A percentile compares a stretch with the other conserved stretches of the same genome.
Evolutionary conservation across 345 rosid species (phyloP).

Genomic region (Brassica incana): DNA sequence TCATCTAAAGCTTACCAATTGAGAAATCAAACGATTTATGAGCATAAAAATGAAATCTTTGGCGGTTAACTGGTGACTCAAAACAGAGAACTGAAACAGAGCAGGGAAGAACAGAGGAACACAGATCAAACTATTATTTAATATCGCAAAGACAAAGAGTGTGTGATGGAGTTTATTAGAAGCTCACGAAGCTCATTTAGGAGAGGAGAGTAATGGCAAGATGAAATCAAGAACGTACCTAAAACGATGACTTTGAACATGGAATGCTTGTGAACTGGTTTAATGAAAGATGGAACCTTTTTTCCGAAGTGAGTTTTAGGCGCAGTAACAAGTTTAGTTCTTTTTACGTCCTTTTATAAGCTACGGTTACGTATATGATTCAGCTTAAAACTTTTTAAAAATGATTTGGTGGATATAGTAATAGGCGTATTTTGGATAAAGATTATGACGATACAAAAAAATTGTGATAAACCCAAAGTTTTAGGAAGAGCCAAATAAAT

Average conservation of each 20-base stretch:
- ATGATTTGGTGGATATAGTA: neutral
- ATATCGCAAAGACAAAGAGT: neutral
- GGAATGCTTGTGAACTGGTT: conserved; percentile 28
- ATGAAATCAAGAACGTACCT: conserved; percentile 16
- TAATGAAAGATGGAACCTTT: neutral
- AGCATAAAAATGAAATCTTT: neutral
- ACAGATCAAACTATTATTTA: neutral
- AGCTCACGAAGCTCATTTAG: neutral
- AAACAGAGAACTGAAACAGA: neutral
- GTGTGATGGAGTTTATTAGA: neutral
- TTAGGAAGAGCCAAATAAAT: neutral
- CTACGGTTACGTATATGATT: conserved; percentile 11
- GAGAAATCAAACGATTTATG: neutral
- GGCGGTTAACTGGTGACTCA: neutral
- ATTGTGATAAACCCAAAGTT: neutral
- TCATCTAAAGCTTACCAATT: neutral
- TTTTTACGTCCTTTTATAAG: conserved; percentile 6
- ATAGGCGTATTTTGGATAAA: neutral
- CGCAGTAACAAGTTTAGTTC: neutral
- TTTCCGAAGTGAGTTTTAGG: conserved; percentile 8
- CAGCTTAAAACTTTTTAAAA: neutral
- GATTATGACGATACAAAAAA: neutral
- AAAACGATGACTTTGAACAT: conserved; percentile 10
- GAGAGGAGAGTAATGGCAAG: neutral
- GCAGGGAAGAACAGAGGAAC: conserved; percentile 7